phyloP scores from a whole-genome alignment of 2,329 filamentous ascomycete genomes.

The Trichoderma sp. region DNA sequence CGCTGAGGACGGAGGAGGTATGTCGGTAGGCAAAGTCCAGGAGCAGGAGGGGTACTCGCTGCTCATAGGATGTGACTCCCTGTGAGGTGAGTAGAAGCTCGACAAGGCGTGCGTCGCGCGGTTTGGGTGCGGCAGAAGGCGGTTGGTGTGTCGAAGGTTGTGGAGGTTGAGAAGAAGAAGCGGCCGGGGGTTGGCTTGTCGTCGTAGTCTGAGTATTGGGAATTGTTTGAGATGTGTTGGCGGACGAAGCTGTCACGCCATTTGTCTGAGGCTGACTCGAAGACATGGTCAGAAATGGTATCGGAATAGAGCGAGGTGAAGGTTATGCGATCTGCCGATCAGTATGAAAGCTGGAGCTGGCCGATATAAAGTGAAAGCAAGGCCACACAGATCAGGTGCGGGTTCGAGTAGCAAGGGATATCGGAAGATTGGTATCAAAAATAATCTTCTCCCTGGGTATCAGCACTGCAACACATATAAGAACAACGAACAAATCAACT shows the following conservation, averaged over 20 bases:
- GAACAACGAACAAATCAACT: background rate
- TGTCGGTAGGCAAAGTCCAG: constrained; percentile 86
- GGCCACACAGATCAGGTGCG: background rate
- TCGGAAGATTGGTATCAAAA: background rate
- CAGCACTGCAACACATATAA: background rate
- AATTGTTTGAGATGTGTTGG: constrained; percentile 37
- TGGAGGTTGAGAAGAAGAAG: constrained; percentile 24
- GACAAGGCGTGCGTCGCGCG: constrained; percentile 75
- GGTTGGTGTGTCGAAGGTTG: constrained; percentile 25
- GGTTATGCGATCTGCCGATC: background rate
- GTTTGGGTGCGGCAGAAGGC: constrained; percentile 50
- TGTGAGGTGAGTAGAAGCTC: constrained; percentile 77
- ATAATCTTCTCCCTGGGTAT: background rate
- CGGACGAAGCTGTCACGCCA: constrained; percentile 45
- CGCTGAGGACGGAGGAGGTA: constrained; percentile 67
- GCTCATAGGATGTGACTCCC: constrained; percentile 76
- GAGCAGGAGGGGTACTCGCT: constrained; percentile 76
- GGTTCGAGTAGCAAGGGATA: background rate
- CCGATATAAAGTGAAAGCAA: background rate
- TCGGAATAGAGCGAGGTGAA: background rate
- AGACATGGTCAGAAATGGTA: constrained; percentile 28
- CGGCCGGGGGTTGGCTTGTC: constrained; percentile 28
- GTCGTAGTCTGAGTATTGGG: constrained; percentile 37
- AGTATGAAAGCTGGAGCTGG: background rate
- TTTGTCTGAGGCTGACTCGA: constrained; percentile 51